Evolutionary conservation across 106 monocot genomes (phyloP).

Genomic region (Apostasia ramifera): DNA sequence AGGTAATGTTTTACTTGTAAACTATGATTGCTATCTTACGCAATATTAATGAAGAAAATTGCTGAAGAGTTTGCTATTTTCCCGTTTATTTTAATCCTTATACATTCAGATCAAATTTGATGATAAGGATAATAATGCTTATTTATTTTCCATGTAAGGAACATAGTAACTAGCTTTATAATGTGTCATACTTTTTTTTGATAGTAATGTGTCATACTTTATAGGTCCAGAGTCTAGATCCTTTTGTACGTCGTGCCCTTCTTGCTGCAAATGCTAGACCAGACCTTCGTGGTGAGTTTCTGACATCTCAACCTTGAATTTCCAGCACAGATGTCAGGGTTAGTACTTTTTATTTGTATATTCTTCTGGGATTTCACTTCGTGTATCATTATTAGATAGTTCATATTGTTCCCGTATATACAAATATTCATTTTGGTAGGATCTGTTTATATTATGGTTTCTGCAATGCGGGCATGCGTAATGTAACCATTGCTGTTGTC

Average conservation of each 20-base stretch:
- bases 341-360: not conserved
- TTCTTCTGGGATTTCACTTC: not conserved
- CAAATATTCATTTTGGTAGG: not conserved
- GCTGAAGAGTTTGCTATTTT: too few relatives aligned
- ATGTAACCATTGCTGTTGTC: not conserved
- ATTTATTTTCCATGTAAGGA: too few relatives aligned
- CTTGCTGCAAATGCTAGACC: constrained; percentile 37
- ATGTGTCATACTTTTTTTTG: not conserved
- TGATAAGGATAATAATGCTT: too few relatives aligned
- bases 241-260: constrained; percentile 69
- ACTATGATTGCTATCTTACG: not conserved
- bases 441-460: not conserved
- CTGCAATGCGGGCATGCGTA: too few relatives aligned
- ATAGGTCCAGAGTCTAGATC: constrained; percentile 65
- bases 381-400: not conserved
- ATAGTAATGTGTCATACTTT: constrained; percentile 8
- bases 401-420: not conserved
- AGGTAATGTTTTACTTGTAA: constrained; percentile 35
- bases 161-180: too few relatives aligned
- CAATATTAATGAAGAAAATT: too few relatives aligned
- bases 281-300: constrained; percentile 60
- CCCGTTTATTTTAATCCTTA: too few relatives aligned
- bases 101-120: too few relatives aligned
- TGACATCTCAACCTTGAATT: not conserved
- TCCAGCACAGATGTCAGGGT: not conserved